Evolutionary conservation across 768 basidiomycete genomes (phyloP).

Genomic region (Lentinula aciculospora): DNA sequence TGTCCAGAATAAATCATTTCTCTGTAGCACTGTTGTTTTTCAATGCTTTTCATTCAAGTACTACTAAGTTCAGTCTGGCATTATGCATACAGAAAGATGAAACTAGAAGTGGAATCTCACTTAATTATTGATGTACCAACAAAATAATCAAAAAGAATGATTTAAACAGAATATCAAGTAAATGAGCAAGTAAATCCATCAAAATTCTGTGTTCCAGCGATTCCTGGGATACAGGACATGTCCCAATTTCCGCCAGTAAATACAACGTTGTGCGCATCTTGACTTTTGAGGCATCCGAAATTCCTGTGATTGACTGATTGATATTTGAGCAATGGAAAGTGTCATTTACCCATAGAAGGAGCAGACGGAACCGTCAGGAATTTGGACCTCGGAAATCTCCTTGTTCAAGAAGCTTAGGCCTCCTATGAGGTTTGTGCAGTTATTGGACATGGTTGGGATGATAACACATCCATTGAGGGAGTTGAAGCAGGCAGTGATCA

Average conservation of each 20-base stretch:
- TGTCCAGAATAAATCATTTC: no score
- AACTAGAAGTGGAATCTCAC: no score
- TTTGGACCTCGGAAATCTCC: neutral
- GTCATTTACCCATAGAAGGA: conserved; percentile 6
- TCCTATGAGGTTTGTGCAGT: conserved; percentile 5
- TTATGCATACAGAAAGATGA: no score
- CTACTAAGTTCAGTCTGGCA: no score
- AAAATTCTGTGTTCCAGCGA: neutral
- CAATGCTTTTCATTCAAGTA: no score
- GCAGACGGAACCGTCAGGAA: conserved; percentile 7
- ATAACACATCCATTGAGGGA: conserved; percentile 5
- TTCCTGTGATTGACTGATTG: no score
- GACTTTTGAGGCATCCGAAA: neutral
- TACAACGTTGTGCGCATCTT: neutral
- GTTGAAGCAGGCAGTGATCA: neutral
- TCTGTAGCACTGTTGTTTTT: no score
- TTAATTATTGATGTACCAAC: no score
- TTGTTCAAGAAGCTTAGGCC: conserved; percentile 9
- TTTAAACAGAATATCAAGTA: conserved; percentile 4
- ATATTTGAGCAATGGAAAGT: no score
- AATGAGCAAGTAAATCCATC: conserved; percentile 4
- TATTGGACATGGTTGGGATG: conserved; percentile 5
- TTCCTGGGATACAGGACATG: conserved; percentile 1
- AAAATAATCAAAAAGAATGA: no score
- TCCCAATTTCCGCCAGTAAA: conserved; percentile 5